Evolutionary conservation across 2,329 filamentous ascomycete species (phyloP).

Genomic region (Epichloe baconii): DNA sequence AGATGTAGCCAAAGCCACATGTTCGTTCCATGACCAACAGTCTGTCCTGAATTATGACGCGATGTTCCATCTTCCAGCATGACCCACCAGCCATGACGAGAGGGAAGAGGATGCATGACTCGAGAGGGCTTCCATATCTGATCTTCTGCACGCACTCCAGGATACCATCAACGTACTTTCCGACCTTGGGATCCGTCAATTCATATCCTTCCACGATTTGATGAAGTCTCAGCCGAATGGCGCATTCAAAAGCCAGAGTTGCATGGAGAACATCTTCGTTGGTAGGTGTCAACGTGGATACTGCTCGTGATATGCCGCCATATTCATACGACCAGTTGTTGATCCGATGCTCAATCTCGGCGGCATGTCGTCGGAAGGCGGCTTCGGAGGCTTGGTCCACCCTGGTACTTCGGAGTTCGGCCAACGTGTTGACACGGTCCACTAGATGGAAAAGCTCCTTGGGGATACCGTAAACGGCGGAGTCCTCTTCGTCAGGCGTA

Average conservation of each 20-base stretch:
- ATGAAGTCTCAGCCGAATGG: conserved; percentile 27
- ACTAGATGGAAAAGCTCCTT: conserved; percentile 22
- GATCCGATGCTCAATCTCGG: conserved; percentile 21
- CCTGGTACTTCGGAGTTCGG: conserved; percentile 19
- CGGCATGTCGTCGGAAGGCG: conserved; percentile 16
- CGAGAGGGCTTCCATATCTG: conserved; percentile 27
- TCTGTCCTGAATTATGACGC: conserved; percentile 25
- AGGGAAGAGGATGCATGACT: conserved; percentile 27
- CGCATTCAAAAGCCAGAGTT: conserved; percentile 26
- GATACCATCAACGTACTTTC: conserved; percentile 20
- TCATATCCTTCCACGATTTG: conserved; percentile 30
- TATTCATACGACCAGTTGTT: conserved; percentile 24
- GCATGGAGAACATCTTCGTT: conserved; percentile 20
- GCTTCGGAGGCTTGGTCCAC: conserved; percentile 18
- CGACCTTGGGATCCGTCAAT: conserved; percentile 20
- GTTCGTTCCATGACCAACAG: conserved; percentile 31
- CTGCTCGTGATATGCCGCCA: conserved; percentile 14
- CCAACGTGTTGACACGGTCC: conserved; percentile 20
- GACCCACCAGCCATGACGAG: conserved; percentile 28
- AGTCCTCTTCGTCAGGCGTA: conserved; percentile 18
- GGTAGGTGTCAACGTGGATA: conserved; percentile 9
- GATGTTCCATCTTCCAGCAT: conserved; percentile 22
- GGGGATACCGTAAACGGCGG: conserved; percentile 23
- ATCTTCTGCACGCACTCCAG: conserved; percentile 24
- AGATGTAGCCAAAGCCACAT: conserved; percentile 28